Evolutionary conservation across 2,329 filamentous ascomycete species (phyloP).

Genomic region (Pestalotiopsis sp.): DNA sequence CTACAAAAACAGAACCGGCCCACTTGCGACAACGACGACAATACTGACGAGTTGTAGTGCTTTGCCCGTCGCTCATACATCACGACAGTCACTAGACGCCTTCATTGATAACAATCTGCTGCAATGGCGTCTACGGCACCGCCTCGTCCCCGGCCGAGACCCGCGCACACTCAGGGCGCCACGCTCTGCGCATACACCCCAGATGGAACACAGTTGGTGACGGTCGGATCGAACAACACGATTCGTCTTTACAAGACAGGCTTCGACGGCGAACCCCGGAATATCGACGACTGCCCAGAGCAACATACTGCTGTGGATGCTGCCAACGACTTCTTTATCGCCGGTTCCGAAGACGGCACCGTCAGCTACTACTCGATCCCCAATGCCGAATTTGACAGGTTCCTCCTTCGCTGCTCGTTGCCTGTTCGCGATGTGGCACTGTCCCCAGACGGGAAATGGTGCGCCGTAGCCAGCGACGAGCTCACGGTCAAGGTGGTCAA

Average conservation of each 20-base stretch:
- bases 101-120: background rate
- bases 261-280: conserved; percentile 87
- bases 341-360: conserved; percentile 92
- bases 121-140: conserved; percentile 41
- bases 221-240: conserved; percentile 89
- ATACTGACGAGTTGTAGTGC: background rate
- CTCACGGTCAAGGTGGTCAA: conserved; percentile 87
- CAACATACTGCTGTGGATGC: conserved; percentile 79
- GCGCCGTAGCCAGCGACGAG: conserved; percentile 95
- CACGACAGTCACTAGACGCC: background rate
- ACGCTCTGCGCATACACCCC: conserved; percentile 90
- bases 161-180: conserved; percentile 79
- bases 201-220: conserved; percentile 82
- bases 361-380: conserved; percentile 89
- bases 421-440: conserved; percentile 85
- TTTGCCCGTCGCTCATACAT: background rate
- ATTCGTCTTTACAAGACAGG: conserved; percentile 91
- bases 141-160: conserved; percentile 59
- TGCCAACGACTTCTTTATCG: conserved; percentile 78
- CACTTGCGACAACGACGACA: background rate
- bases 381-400: conserved; percentile 72
- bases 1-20: background rate
- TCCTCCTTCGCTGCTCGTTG: conserved; percentile 80
- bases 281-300: conserved; percentile 88
- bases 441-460: conserved; percentile 81